These are phyloP conservation scores for Alternaria sp. DNA, from an alignment of 2,329 filamentous ascomycete species.

Conservation along the genomic window DNA sequence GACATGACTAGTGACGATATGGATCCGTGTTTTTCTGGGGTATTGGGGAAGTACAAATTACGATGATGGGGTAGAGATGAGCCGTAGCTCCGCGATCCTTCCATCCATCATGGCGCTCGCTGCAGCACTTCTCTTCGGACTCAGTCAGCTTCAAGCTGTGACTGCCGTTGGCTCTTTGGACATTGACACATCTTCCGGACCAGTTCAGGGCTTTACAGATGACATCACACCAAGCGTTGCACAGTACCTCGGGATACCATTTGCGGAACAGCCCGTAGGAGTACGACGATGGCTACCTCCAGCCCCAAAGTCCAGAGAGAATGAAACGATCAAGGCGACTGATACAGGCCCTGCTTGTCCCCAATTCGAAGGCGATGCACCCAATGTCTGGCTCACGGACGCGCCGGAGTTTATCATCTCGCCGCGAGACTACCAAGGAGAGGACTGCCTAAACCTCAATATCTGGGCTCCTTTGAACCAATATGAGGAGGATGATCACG, in stretches of 20 bases:
- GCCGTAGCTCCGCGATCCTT: neutral
- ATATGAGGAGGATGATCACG: constrained; percentile 3
- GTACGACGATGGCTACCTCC: constrained; percentile 48
- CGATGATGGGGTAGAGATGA: neutral
- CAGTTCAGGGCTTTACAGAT: constrained; percentile 47
- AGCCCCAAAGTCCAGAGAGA: constrained; percentile 26
- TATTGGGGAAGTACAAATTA: constrained; percentile 3
- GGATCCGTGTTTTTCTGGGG: neutral
- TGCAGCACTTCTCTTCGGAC: constrained; percentile 9
- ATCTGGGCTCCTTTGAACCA: constrained; percentile 55
- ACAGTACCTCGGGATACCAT: constrained; percentile 53
- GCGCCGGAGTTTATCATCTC: constrained; percentile 36
- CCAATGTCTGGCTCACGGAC: constrained; percentile 37
- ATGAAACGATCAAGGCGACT: constrained; percentile 37
- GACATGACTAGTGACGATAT: constrained; percentile 4
- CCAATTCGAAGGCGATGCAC: constrained; percentile 30
- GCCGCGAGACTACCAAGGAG: constrained; percentile 38
- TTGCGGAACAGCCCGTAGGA: constrained; percentile 48
- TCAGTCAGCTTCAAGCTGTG: constrained; percentile 15
- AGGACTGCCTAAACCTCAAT: constrained; percentile 60
- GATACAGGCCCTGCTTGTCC: constrained; percentile 42
- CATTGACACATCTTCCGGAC: constrained; percentile 40
- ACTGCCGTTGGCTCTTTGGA: constrained; percentile 28
- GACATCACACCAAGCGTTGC: constrained; percentile 49
- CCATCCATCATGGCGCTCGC: constrained; percentile 8